Conservation (phyloP, 352 stramenopile species). For the Phytopythium litorale region DNA sequence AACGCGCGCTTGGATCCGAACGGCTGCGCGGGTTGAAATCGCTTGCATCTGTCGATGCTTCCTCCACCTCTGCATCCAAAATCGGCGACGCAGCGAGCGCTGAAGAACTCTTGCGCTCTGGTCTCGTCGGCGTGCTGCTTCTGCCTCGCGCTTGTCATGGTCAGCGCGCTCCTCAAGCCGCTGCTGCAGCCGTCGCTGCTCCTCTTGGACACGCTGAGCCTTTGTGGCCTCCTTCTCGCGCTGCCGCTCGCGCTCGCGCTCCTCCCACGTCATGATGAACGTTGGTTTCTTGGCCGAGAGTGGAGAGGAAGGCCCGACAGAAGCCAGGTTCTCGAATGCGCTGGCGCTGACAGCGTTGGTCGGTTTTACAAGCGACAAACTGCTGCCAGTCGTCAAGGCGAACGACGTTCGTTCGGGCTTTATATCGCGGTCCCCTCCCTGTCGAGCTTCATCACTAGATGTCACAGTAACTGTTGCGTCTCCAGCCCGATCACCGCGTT, state of each 20-base stretch:
- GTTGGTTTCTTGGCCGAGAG: constrained; percentile 41
- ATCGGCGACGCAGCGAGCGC: background rate
- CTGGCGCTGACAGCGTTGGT: background rate
- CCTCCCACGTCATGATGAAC: constrained; percentile 73
- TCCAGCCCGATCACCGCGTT: background rate
- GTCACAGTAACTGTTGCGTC: background rate
- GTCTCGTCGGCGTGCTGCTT: background rate
- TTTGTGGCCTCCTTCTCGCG: constrained; percentile 60
- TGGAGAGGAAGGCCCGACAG: constrained; percentile 1
- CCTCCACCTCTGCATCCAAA: background rate
- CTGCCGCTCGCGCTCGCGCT: constrained; percentile 52
- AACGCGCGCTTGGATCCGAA: background rate
- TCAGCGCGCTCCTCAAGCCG: constrained; percentile 25
- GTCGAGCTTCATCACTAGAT: constrained; percentile 8
- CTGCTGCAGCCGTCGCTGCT: constrained; percentile 50
- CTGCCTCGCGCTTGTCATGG: constrained; percentile 12
- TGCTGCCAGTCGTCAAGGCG: background rate
- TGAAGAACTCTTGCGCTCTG: background rate
- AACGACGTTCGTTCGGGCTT: background rate
- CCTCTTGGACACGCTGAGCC: constrained; percentile 51
- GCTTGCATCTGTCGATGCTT: background rate
- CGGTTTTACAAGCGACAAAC: background rate
- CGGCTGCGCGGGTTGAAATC: background rate
- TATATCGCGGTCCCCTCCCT: background rate
- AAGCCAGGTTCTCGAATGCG: background rate